phyloP scores from a whole-genome alignment of 441 rosid genomes.

The Bocquillonia castaneifolia region DNA sequence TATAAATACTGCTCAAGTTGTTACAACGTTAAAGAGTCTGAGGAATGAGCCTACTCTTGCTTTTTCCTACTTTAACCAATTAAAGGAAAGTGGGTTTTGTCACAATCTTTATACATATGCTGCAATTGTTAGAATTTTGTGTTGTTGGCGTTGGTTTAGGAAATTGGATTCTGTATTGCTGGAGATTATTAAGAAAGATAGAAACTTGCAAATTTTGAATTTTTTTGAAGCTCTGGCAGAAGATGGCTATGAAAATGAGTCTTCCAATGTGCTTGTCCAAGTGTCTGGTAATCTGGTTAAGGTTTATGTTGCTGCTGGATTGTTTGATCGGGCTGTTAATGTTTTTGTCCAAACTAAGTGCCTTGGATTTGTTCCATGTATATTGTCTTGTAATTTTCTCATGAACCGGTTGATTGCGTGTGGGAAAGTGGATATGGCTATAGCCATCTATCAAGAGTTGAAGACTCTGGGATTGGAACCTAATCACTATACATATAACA shows the following conservation, averaged over 20 bases:
- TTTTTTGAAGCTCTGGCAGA: constrained; percentile 40
- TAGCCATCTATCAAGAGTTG: constrained; percentile 45
- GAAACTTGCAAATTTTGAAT: constrained; percentile 32
- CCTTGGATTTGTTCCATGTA: constrained; percentile 36
- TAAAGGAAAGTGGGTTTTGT: constrained; percentile 21
- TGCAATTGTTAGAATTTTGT: constrained; percentile 41
- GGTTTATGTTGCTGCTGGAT: constrained; percentile 40
- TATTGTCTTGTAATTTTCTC: constrained; percentile 56
- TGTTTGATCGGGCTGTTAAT: constrained; percentile 58
- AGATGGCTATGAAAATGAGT: constrained; percentile 23
- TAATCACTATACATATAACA: constrained; percentile 49
- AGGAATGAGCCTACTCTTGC: constrained; percentile 21
- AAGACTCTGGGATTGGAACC: constrained; percentile 43
- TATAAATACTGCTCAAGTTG: constrained; percentile 8
- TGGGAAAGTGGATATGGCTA: constrained; percentile 39
- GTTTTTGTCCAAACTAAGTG: constrained; percentile 36
- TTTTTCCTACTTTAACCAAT: constrained; percentile 21
- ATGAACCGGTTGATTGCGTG: constrained; percentile 46
- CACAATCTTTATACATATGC: constrained; percentile 49
- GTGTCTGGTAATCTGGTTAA: constrained; percentile 49
- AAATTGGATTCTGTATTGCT: constrained; percentile 42
- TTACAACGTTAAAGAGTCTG: constrained; percentile 10
- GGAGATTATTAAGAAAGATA: constrained; percentile 33
- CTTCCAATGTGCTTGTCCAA: constrained; percentile 22
- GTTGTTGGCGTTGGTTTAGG: constrained; percentile 36